Evolutionary conservation across 1,139 yeast genomes (phyloP).

Genomic region (Candida sanyaensis): DNA sequence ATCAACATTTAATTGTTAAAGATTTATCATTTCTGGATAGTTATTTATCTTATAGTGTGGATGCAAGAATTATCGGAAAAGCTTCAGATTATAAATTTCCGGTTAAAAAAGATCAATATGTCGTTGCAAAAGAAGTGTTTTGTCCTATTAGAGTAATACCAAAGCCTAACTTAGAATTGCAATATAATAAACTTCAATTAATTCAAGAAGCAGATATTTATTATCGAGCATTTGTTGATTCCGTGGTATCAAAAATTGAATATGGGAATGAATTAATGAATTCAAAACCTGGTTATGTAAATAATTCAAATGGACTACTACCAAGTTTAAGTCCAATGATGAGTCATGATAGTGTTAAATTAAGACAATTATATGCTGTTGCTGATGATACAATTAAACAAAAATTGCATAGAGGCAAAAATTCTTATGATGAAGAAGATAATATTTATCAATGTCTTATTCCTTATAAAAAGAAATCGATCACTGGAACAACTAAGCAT

Average conservation of each 20-base stretch:
- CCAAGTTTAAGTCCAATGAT: conserved; percentile 12
- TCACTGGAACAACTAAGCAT: conserved; percentile 36
- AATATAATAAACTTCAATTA: conserved; percentile 21
- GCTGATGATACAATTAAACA: conserved; percentile 20
- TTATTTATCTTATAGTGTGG: conserved; percentile 38
- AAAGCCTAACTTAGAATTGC: conserved; percentile 23
- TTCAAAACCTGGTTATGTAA: conserved; percentile 1
- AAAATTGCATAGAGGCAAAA: conserved; percentile 15
- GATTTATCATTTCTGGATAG: conserved; percentile 45
- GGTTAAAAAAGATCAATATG: conserved; percentile 32
- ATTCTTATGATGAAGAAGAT: conserved; percentile 17
- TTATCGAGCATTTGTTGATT: conserved; percentile 39
- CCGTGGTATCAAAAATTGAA: conserved; percentile 32
- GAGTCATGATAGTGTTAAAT: conserved; percentile 20
- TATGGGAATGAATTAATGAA: conserved; percentile 26
- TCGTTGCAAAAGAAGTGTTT: conserved; percentile 37
- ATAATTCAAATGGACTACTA: neutral
- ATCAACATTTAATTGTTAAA: conserved; percentile 19
- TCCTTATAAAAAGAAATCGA: conserved; percentile 35
- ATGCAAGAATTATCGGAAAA: conserved; percentile 45
- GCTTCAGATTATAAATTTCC: conserved; percentile 35
- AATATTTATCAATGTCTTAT: conserved; percentile 33
- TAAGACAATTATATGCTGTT: conserved; percentile 36
- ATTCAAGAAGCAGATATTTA: conserved; percentile 27
- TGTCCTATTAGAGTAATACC: conserved; percentile 43